Conservation (phyloP, 257 asterid species). For the Cynanchum wilfordii region DNA sequence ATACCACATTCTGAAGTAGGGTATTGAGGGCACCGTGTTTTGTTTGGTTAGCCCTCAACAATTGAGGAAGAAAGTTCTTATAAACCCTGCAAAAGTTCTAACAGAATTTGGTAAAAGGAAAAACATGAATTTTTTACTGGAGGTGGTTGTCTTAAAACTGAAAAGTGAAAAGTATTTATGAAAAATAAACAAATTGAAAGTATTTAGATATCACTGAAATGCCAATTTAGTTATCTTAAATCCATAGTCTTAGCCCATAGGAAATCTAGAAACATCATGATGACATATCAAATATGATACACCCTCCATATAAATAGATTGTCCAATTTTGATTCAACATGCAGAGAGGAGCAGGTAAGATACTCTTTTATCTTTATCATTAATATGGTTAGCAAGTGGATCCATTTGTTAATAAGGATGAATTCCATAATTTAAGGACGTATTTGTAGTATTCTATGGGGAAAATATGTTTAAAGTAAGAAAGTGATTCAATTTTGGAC, state of each 20-base stretch:
- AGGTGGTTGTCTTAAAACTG: neutral
- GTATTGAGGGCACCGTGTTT: slow-evolving; percentile 49
- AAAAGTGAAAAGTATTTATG: neutral
- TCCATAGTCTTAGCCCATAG: neutral
- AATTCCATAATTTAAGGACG: too few relatives aligned
- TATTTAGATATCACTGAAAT: neutral
- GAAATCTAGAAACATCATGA: neutral
- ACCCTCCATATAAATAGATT: neutral
- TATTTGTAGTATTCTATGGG: too few relatives aligned
- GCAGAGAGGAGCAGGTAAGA: neutral
- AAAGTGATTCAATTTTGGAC: neutral
- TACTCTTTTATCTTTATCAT: neutral
- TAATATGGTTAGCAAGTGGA: neutral
- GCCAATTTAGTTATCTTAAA: neutral
- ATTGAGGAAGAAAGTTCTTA: slow-evolving; percentile 65
- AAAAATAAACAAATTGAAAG: neutral
- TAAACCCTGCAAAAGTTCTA: slow-evolving; percentile 61
- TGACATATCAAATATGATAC: slow-evolving; percentile 4
- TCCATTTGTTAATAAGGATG: neutral
- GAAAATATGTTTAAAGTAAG: neutral
- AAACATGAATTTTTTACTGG: neutral
- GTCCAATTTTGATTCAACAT: neutral
- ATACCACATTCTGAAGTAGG: slow-evolving; percentile 62
- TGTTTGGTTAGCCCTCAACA: slow-evolving; percentile 52
- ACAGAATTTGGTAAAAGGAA: neutral